Percentiles rank a stretch among this genome's conserved stretches.
Conservation (phyloP, 1,284 basidiomycete genomes). For the Pseudozyma sp. region DNA sequence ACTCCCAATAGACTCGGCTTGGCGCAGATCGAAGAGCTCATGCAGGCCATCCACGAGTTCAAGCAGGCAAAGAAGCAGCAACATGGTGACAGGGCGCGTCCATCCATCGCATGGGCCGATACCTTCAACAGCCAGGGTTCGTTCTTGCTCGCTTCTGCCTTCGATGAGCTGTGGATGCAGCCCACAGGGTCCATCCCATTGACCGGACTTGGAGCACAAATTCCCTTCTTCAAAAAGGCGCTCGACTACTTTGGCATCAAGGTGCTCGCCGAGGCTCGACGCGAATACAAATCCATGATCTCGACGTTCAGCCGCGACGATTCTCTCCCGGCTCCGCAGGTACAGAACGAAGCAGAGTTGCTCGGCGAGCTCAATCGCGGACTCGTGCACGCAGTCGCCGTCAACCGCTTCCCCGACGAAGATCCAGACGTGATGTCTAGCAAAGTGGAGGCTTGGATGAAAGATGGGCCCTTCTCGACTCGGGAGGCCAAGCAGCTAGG, state of each 20-base stretch:
- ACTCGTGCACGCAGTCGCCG: slow-evolving; percentile 55
- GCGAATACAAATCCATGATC: slow-evolving; percentile 69
- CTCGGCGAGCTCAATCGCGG: slow-evolving; percentile 64
- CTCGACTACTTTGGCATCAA: slow-evolving; percentile 70
- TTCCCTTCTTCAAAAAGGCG: slow-evolving; percentile 66
- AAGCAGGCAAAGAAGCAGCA: slow-evolving; percentile 67
- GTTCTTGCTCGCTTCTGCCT: slow-evolving; percentile 68
- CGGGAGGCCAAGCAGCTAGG: slow-evolving; percentile 67
- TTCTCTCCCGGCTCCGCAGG: slow-evolving; percentile 51
- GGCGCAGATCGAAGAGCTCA: slow-evolving; percentile 71
- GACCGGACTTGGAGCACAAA: slow-evolving; percentile 64
- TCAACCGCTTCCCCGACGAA: slow-evolving; percentile 54
- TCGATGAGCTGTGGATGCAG: slow-evolving; percentile 71
- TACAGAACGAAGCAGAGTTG: slow-evolving; percentile 60
- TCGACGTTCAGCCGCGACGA: slow-evolving; percentile 58
- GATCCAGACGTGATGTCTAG: slow-evolving; percentile 54
- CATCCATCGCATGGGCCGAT: slow-evolving; percentile 70
- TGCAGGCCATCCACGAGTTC: slow-evolving; percentile 69
- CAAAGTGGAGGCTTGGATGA: slow-evolving; percentile 62
- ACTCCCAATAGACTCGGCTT: slow-evolving; percentile 65
- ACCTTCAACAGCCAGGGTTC: slow-evolving; percentile 69
- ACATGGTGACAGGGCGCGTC: slow-evolving; percentile 51
- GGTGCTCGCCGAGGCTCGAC: slow-evolving; percentile 69
- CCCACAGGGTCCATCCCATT: slow-evolving; percentile 70
- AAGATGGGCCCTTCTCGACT: slow-evolving; percentile 68